Percentiles rank a stretch among this genome's conserved stretches.
These are phyloP conservation scores for Fraxinus xanthoxyloides DNA, from an alignment of 305 asterid species.

Conservation along the genomic window DNA sequence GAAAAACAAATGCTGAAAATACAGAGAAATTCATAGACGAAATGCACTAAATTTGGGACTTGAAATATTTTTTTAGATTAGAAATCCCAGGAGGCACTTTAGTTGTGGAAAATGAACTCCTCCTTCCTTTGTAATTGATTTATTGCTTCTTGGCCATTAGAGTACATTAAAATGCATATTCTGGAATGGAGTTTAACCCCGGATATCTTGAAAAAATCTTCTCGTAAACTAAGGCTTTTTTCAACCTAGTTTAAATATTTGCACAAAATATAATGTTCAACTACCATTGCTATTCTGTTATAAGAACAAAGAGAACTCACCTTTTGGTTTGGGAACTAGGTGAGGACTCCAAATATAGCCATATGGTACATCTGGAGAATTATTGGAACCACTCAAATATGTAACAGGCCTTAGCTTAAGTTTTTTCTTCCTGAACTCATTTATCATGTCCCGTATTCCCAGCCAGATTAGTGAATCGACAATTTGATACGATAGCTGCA, in stretches of 20 bases:
- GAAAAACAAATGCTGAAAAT: neutral
- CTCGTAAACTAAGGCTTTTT: neutral
- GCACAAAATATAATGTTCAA: neutral
- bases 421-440: constrained; percentile 84
- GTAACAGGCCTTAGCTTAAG: constrained; percentile 73
- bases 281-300: neutral
- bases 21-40: neutral
- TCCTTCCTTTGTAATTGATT: neutral
- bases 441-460: constrained; percentile 86
- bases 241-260: neutral
- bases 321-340: constrained; percentile 94
- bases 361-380: constrained; percentile 53
- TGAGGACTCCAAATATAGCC: constrained; percentile 97
- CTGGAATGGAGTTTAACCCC: neutral
- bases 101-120: neutral
- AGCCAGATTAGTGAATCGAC: constrained; percentile 86
- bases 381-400: constrained; percentile 65
- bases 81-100: neutral
- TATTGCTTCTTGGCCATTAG: neutral
- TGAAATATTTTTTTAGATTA: neutral
- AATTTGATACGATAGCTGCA: constrained; percentile 83
- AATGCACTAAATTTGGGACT: neutral
- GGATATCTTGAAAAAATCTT: neutral
- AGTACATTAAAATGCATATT: neutral
- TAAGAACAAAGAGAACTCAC: constrained; percentile 26